phyloP scores from a whole-genome alignment of 2,329 filamentous ascomycete species.

The Rachicladosporium sp. region DNA sequence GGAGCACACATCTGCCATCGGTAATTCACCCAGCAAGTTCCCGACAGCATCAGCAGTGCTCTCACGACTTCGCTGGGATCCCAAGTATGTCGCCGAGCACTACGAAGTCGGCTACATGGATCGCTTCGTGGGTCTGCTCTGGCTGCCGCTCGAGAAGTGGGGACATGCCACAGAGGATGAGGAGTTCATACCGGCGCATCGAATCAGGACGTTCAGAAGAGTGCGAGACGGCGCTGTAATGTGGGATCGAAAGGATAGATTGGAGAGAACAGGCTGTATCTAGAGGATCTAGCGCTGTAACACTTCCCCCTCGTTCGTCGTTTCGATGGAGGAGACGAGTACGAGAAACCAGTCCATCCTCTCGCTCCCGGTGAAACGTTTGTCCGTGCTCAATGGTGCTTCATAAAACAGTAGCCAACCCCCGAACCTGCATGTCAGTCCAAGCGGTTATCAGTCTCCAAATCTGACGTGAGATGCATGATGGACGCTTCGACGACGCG shows the following conservation, averaged over 20 bases:
- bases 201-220: constrained; percentile 39
- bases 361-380: neutral
- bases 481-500: too few relatives aligned
- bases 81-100: constrained; percentile 29
- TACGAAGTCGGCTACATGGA: constrained; percentile 44
- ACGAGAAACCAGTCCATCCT: too few relatives aligned
- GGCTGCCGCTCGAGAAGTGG: constrained; percentile 38
- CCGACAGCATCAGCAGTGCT: constrained; percentile 4
- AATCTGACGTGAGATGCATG: too few relatives aligned
- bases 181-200: constrained; percentile 45
- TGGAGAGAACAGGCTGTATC: too few relatives aligned
- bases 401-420: neutral
- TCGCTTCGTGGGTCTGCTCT: constrained; percentile 34
- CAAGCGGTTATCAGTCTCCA: too few relatives aligned
- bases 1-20: neutral
- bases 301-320: neutral
- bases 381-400: neutral
- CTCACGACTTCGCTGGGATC: constrained; percentile 35
- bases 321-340: too few relatives aligned
- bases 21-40: constrained; percentile 1
- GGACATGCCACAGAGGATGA: constrained; percentile 39
- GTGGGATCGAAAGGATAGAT: constrained; percentile 33
- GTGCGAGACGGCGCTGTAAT: constrained; percentile 28
- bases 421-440: too few relatives aligned
- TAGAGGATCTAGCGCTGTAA: too few relatives aligned